Base-by-base conservation (phyloP, 805 yeast genomes). In the Komagataella pastoris region DNA sequence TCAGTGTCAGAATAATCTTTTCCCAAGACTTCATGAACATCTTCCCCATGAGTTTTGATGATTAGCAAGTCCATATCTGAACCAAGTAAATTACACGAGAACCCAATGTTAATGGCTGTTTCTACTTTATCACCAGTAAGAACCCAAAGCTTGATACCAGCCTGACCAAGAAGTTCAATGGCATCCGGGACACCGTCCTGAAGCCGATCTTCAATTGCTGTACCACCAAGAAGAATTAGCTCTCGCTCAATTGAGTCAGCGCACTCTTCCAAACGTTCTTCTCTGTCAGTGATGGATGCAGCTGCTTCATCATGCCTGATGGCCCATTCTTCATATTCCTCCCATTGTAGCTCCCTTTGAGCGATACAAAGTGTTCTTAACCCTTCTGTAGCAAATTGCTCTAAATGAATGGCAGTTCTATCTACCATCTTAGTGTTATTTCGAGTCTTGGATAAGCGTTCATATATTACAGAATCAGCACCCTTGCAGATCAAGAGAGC, bases 161-260 rank as follows among this genome's bases (percentile, higher is more conserved):
- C 93, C 56, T 79, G 72, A 14, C 78, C 85, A 52, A 86, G 69
- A 5, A 80, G 62, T 6, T 81, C 77, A 60, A 86, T 86, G 14
- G 91, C 77, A 58, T 85, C 93, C 2, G 93, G 91, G 51, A 86
- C 95, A 68, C 93, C 93, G 58, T 83, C 88, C 65, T 86, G 95
- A 54, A 86, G 68, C 62, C 89, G 73, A 70, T 86, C 95, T 64
- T 86, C 95, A 64, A 86, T 86, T 36, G 93, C 93, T 46, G 95
- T 86, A 56, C 93, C 93, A 59, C 95, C 95, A 21, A 85, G 65
- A 51, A 86, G 67, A 14, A 71, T 72, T 58, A 86, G 69, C 46
- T 82, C 81, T 47, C 77, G 70, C 64, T 86, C 95, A 54, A 86
- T 80, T 3, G 79, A 74, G 54, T 85, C 88, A 8, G 89, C 88